A percentile compares a stretch with the other conserved stretches of the same genome.
phyloP scores from a whole-genome alignment of 1,284 basidiomycete species.

The Apiotrichum veenhuisii region DNA sequence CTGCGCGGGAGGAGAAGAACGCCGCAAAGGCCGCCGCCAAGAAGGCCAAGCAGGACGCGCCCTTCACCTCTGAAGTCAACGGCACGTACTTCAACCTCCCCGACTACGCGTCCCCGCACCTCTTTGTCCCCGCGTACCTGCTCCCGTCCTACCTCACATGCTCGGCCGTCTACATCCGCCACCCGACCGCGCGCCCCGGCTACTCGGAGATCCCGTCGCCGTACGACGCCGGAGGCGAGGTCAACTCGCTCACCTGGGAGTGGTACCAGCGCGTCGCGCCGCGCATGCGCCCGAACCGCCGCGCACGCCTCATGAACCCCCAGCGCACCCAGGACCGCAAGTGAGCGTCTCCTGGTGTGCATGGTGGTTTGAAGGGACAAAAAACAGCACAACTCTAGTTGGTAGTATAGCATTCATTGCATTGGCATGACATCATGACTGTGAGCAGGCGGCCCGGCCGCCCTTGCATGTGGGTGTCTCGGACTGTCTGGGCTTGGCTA shows the following conservation, averaged over 20 bases:
- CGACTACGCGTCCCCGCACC: conserved; percentile 78
- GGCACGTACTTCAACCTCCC: conserved; percentile 71
- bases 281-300: conserved; percentile 62
- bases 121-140: conserved; percentile 94
- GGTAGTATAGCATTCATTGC: conserved; percentile 8
- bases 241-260: conserved; percentile 81
- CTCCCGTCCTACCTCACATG: conserved; percentile 88
- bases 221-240: conserved; percentile 85
- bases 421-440: conserved; percentile 14
- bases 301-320: conserved; percentile 64
- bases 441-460: background rate
- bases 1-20: background rate
- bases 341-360: conserved; percentile 1
- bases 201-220: conserved; percentile 92
- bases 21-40: background rate
- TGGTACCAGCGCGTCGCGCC: conserved; percentile 69
- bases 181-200: conserved; percentile 87
- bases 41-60: background rate
- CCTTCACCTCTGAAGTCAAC: background rate
- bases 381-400: background rate
- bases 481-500: too few species aligned
- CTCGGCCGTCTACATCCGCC: conserved; percentile 88
- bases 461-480: background rate
- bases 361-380: too few species aligned
- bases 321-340: conserved; percentile 48